phyloP scores from a whole-genome alignment of 2,329 filamentous ascomycete species.

The Trichoderma arundinaceum region DNA sequence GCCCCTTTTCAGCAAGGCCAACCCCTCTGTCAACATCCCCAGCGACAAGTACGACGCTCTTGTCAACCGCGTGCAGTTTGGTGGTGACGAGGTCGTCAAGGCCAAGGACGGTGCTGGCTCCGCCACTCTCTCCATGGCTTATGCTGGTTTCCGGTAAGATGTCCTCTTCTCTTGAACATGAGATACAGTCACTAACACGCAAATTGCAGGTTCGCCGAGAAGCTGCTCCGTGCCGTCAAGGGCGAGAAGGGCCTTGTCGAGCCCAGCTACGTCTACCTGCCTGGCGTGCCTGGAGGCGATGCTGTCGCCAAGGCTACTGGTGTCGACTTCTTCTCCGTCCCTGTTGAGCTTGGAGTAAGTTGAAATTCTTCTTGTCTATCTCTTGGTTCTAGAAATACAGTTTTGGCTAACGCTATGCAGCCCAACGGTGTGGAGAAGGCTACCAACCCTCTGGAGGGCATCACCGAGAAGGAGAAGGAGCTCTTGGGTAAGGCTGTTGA shows the following conservation, averaged over 20 bases:
- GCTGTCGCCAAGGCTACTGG: constrained; percentile 84
- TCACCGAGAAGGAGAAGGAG: constrained; percentile 87
- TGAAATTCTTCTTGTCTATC: constrained; percentile 2
- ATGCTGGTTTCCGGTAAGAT: constrained; percentile 85
- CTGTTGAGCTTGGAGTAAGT: constrained; percentile 92
- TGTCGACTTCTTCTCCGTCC: constrained; percentile 93
- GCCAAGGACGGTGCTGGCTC: constrained; percentile 92
- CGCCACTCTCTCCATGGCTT: constrained; percentile 92
- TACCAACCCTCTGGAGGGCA: constrained; percentile 74
- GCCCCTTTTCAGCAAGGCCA: constrained; percentile 91
- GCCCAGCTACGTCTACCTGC: constrained; percentile 94
- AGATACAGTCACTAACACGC: background rate
- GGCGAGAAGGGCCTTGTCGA: constrained; percentile 93
- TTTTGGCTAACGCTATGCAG: constrained; percentile 54
- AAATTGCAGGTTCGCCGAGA: constrained; percentile 79
- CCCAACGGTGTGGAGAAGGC: constrained; percentile 85
- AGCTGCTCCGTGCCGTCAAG: constrained; percentile 84
- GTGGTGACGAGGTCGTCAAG: constrained; percentile 95
- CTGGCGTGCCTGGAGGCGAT: constrained; percentile 85
- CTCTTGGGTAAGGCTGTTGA: constrained; percentile 76
- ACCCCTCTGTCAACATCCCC: constrained; percentile 79
- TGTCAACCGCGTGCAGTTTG: constrained; percentile 95
- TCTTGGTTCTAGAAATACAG: background rate
- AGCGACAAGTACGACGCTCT: constrained; percentile 88
- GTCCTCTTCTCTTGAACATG: background rate